phyloP scores from a whole-genome alignment of 2,329 filamentous ascomycete genomes.

The Colletotrichum filicis region DNA sequence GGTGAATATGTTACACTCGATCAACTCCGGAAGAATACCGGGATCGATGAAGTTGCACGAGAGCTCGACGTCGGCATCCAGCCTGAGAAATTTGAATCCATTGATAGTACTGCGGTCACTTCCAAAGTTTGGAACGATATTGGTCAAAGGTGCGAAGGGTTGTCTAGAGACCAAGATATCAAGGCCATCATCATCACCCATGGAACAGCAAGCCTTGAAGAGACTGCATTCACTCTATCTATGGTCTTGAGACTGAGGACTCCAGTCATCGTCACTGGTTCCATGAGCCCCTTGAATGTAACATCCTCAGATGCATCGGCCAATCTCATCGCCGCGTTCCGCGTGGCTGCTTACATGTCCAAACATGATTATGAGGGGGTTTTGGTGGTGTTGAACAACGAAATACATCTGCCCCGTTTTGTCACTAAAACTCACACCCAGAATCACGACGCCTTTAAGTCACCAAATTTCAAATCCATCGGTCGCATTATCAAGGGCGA shows the following conservation, averaged over 20 bases:
- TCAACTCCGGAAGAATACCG: too few species aligned
- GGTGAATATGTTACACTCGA: too few species aligned
- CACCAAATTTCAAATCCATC: background rate
- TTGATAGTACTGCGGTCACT: slow-evolving; percentile 20
- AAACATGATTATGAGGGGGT: background rate
- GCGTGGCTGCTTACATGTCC: background rate
- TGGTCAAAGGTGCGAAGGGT: background rate
- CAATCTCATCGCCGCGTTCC: slow-evolving; percentile 19
- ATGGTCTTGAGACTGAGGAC: background rate
- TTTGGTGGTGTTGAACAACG: slow-evolving; percentile 15
- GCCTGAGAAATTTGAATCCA: background rate
- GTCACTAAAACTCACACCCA: slow-evolving; percentile 25
- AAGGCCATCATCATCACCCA: slow-evolving; percentile 16
- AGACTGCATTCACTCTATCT: slow-evolving; percentile 17
- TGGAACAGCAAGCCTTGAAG: slow-evolving; percentile 25
- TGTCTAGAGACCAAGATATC: background rate
- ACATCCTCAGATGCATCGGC: slow-evolving; percentile 18
- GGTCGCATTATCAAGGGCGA: background rate
- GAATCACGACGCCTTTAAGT: slow-evolving; percentile 14
- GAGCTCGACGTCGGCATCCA: background rate
- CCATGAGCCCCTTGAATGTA: slow-evolving; percentile 9
- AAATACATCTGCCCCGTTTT: slow-evolving; percentile 13
- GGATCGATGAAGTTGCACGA: background rate
- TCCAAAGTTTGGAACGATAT: background rate
- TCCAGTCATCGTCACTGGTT: slow-evolving; percentile 13